Conservation (phyloP, 2,329 filamentous ascomycete genomes). For the Penicillium sp. region DNA sequence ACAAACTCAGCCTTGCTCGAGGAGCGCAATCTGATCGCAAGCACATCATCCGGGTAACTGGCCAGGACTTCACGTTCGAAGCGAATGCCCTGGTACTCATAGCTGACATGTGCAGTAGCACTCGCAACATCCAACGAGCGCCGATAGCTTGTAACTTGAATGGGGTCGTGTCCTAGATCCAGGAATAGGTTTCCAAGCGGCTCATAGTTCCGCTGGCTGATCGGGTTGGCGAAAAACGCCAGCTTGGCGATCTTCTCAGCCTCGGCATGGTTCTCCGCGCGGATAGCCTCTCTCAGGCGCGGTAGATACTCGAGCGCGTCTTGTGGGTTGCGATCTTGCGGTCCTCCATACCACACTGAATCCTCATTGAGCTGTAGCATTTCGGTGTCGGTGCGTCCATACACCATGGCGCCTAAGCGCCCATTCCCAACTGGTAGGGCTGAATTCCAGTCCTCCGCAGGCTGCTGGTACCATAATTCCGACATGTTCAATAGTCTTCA, state of each 20-base stretch:
- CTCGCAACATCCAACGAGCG: slow-evolving; percentile 42
- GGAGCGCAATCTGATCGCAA: slow-evolving; percentile 36
- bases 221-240: slow-evolving; percentile 48
- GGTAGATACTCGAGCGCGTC: slow-evolving; percentile 40
- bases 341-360: slow-evolving; percentile 49
- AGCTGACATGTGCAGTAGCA: slow-evolving; percentile 40
- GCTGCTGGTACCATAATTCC: slow-evolving; percentile 30
- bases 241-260: slow-evolving; percentile 43
- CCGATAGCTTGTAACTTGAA: slow-evolving; percentile 34
- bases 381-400: slow-evolving; percentile 46
- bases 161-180: slow-evolving; percentile 38
- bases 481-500: slow-evolving; percentile 15
- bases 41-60: slow-evolving; percentile 43
- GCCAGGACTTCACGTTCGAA: slow-evolving; percentile 43
- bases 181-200: slow-evolving; percentile 44
- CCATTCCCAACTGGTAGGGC: slow-evolving; percentile 52
- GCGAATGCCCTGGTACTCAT: slow-evolving; percentile 33
- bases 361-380: slow-evolving; percentile 50
- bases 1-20: slow-evolving; percentile 28
- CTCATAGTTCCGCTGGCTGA: slow-evolving; percentile 50
- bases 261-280: slow-evolving; percentile 39
- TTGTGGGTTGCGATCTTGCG: slow-evolving; percentile 44
- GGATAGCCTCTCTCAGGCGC: slow-evolving; percentile 42
- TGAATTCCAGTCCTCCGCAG: slow-evolving; percentile 37
- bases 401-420: slow-evolving; percentile 47